Evolutionary conservation across 768 basidiomycete genomes (phyloP).

Genomic region (Tricholomella constricta): DNA sequence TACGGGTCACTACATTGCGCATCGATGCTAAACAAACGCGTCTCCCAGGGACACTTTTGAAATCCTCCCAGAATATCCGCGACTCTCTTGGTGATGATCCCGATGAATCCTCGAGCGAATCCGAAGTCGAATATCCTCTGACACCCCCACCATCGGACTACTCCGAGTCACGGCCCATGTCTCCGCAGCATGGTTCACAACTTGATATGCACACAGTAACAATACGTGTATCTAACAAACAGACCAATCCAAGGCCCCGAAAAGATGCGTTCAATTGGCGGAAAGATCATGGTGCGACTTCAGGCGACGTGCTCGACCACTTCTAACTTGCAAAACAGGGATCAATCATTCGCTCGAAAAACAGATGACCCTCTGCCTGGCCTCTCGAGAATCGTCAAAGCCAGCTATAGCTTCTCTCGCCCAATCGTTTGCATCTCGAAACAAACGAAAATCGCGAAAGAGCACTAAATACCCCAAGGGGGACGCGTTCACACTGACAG

Average conservation of each 20-base stretch:
- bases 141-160: conserved; percentile 80
- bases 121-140: conserved; percentile 67
- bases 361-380: conserved; percentile 52
- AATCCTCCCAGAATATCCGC: conserved; percentile 43
- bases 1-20: conserved; percentile 32
- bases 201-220: conserved; percentile 25
- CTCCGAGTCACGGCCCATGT: conserved; percentile 63
- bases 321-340: background rate
- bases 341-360: conserved; percentile 5
- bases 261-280: background rate
- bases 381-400: conserved; percentile 64
- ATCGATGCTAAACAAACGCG: background rate
- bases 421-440: conserved; percentile 42
- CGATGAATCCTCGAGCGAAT: conserved; percentile 27
- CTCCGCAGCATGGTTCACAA: conserved; percentile 41
- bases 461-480: conserved; percentile 18
- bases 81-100: conserved; percentile 23
- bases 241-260: background rate
- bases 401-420: conserved; percentile 62
- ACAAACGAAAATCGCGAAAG: conserved; percentile 23
- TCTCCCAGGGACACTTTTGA: conserved; percentile 41
- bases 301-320: background rate
- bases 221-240: conserved; percentile 10
- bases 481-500: conserved; percentile 37
- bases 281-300: conserved; percentile 4